Evolutionary conservation across 139 green algal genomes (phyloP).

Genomic region (Picochlorum sp.): DNA sequence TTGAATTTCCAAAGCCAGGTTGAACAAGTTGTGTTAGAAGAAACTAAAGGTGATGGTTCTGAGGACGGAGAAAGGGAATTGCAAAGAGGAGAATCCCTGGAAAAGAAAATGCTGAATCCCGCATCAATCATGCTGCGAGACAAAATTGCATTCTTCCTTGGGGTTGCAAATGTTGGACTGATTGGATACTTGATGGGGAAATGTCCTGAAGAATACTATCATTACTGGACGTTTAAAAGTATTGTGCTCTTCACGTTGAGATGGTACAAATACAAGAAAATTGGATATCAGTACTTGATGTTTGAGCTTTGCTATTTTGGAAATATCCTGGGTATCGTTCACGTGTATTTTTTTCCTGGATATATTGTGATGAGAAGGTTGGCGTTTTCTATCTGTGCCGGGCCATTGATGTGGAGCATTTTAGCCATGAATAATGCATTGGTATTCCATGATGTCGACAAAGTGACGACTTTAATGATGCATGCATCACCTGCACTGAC

Average conservation of each 20-base stretch:
- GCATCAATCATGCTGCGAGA: conserved; percentile 21
- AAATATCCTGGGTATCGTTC: conserved; percentile 53
- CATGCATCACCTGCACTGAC: conserved; percentile 10
- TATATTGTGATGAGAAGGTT: conserved; percentile 43
- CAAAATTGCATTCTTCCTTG: conserved; percentile 36
- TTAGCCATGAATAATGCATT: conserved; percentile 62
- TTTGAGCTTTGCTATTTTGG: conserved; percentile 58
- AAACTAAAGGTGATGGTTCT: not conserved
- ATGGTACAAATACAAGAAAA: conserved; percentile 35
- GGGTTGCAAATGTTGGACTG: conserved; percentile 21
- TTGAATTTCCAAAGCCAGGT: not conserved
- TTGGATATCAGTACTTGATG: conserved; percentile 36
- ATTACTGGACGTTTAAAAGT: conserved; percentile 47
- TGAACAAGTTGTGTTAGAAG: not conserved
- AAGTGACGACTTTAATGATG: conserved; percentile 37
- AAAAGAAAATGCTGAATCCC: conserved; percentile 1
- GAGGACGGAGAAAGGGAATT: not conserved
- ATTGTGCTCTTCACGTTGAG: conserved; percentile 43
- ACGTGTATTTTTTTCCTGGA: conserved; percentile 46
- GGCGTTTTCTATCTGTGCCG: conserved; percentile 55
- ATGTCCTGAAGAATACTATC: conserved; percentile 55
- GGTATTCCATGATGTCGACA: conserved; percentile 73
- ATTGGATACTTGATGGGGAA: conserved; percentile 1
- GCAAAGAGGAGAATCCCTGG: not conserved
- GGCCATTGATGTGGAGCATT: conserved; percentile 53